Evolutionary conservation across 2,329 filamentous ascomycete species (phyloP).

Genomic region (Fusarium sulawesiense): DNA sequence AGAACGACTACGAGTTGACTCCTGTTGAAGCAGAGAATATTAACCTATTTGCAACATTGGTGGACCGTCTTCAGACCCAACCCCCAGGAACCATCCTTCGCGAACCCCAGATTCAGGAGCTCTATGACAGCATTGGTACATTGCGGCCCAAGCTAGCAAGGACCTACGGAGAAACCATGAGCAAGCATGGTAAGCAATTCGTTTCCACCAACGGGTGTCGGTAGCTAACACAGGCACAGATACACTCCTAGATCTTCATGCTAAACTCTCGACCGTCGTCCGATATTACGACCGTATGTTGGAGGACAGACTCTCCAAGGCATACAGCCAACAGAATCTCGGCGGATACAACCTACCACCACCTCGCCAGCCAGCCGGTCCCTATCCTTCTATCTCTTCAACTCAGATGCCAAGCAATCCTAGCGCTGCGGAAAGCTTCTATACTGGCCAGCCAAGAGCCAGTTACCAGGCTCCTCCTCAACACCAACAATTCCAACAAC

Average conservation of each 20-base stretch:
- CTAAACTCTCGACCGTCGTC: slow-evolving; percentile 94
- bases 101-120: slow-evolving; percentile 96
- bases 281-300: slow-evolving; percentile 98
- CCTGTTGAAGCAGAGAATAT: slow-evolving; percentile 97
- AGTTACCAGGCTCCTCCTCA: slow-evolving; percentile 65
- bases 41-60: slow-evolving; percentile 92
- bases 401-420: slow-evolving; percentile 58
- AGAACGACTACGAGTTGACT: slow-evolving; percentile 94
- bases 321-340: slow-evolving; percentile 84
- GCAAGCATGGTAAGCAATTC: slow-evolving; percentile 83
- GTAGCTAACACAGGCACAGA: slow-evolving; percentile 63
- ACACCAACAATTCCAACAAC: slow-evolving; percentile 48
- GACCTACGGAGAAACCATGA: slow-evolving; percentile 99
- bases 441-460: slow-evolving; percentile 71
- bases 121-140: slow-evolving; percentile 97
- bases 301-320: slow-evolving; percentile 91
- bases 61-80: slow-evolving; percentile 94
- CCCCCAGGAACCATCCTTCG: slow-evolving; percentile 95
- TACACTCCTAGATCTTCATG: slow-evolving; percentile 91
- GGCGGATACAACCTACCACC: slow-evolving; percentile 71
- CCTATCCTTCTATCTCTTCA: slow-evolving; percentile 78
- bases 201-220: not conserved
- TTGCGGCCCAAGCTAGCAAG: slow-evolving; percentile 92
- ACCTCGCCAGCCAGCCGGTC: slow-evolving; percentile 63
- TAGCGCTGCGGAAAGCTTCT: slow-evolving; percentile 80